Evolutionary conservation across 352 stramenopile species (phyloP), one percentile per base, ranked within the genome.

Genomic region (Phytophthora litchii): DNA sequence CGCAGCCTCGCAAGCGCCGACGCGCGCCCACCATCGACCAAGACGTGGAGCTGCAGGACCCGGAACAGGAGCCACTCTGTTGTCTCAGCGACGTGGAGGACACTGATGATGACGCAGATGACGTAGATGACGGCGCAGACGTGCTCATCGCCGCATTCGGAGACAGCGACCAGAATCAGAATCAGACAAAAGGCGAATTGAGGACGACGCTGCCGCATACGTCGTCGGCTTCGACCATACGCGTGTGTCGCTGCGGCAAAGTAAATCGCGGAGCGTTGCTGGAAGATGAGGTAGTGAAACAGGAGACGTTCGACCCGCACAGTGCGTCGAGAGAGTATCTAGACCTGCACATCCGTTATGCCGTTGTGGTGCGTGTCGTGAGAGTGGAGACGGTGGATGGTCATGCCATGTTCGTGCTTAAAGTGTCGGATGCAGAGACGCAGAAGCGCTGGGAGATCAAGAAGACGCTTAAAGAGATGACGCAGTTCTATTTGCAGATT

Each of bases 401-500:
- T 10, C 64, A 79, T 36, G 48, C 55, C 34, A 21, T 62, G n/a
- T 84, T 81, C 13, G 60, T 76, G 23, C 42, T 88, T 4, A 78
- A 78, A 53, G 76, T 88, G 32, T 68, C 69, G 12, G 78, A 88
- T 45, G 53, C 64, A 12, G 78, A 88, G 71, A 83, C 78, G 17
- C 67, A 82, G 45, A 80, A 80, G 50, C 58, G 67, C 27, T 90
- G 80, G 80, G 59, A 84, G 10, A 49, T 86, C 10, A 60, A 60
- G 21, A 90, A 90, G 67, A 83, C 61, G 36, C 72, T 80, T 17
- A 78, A 79, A 36, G 76, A 90, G 36, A 82, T 90, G 66, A 72
- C 70, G 60, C 60, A 70, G 32, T 86, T 90, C 53, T 87, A 88
- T 49, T 55, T 62, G 20, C 76, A 87, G 45, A 66, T 90, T 25